Base-by-base conservation (phyloP, 2,329 filamentous ascomycete species). In the Claviceps sp. region DNA sequence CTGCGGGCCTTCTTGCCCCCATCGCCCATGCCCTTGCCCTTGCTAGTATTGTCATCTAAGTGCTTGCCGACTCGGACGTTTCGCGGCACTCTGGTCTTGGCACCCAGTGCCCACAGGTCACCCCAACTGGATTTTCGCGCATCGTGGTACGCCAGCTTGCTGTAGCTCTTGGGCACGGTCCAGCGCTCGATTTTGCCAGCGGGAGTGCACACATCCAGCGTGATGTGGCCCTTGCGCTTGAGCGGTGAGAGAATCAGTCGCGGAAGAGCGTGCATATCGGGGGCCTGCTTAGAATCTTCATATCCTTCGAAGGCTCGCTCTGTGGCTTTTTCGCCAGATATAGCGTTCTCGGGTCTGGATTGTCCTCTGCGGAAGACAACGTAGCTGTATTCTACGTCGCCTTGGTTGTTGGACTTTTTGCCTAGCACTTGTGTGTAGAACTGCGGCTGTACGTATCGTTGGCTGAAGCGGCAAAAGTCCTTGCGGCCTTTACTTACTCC, bases 31-130 rank as follows among this genome's bases (percentile, higher is more conserved):
- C 30, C 30, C 10, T 34, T 34, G 1, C 30, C 30, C 30, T 34
- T 34, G 10, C 2, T 4, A 4, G 10, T 11, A 34, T 34, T 34
- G 41, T 76, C 75, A 30, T 73, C 68, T 0, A 64, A 64, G 50
- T 68, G 69, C 56, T 63, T 65, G 50, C 86, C 86, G 3, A 85
- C 68, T 7, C 82, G 78, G 44, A 86, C 70, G 14, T 71, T 73
- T 47, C 87, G 73, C 2, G 68, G 63, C 4, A 85, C 77, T 13
- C 89, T 77, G 0, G 89, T 94, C 75, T 97, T 97, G 22, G 90
- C 91, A 0, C 93, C 93, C 0, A 97, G 74, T 0, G 91, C 89
- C 93, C 93, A 98, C 10, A 97, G 73, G 65, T 97, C 93, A 41
- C 93, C 93, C 93, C 91, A 97, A 50, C 72, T 72, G 0, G 85